These are phyloP conservation scores for Crithidia fasciculata DNA, from an alignment of 208 protist species.

Conservation along the genomic window DNA sequence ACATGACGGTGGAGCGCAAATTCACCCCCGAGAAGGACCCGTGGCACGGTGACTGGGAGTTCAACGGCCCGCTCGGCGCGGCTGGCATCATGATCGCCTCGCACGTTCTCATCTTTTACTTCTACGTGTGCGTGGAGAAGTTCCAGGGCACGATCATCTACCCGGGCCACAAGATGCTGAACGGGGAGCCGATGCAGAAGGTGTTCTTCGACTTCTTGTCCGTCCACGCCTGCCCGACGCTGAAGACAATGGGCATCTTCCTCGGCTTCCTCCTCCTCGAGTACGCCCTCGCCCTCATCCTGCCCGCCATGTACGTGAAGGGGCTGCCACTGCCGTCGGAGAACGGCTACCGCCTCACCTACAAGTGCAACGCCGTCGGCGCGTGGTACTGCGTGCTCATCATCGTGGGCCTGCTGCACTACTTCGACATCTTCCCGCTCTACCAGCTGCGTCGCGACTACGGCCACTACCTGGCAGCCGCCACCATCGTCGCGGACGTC, in stretches of 20 bases:
- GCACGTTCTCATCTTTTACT: slow-evolving; percentile 92
- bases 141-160: slow-evolving; percentile 88
- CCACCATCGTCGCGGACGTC: slow-evolving; percentile 82
- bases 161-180: slow-evolving; percentile 72
- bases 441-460: slow-evolving; percentile 69
- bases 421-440: slow-evolving; percentile 69
- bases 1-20: slow-evolving; percentile 44
- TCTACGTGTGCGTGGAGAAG: slow-evolving; percentile 79
- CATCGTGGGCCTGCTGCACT: slow-evolving; percentile 66
- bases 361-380: slow-evolving; percentile 90
- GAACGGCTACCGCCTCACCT: slow-evolving; percentile 80
- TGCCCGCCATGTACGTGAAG: slow-evolving; percentile 82
- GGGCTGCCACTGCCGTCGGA: slow-evolving; percentile 87
- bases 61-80: slow-evolving; percentile 72
- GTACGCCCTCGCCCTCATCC: slow-evolving; percentile 73
- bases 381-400: slow-evolving; percentile 88
- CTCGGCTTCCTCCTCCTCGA: slow-evolving; percentile 78
- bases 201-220: slow-evolving; percentile 61
- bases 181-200: slow-evolving; percentile 53
- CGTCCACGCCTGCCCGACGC: slow-evolving; percentile 54
- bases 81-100: slow-evolving; percentile 84
- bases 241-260: slow-evolving; percentile 55
- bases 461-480: slow-evolving; percentile 76
- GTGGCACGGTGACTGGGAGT: slow-evolving; percentile 84
- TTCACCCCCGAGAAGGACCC: slow-evolving; percentile 87